Conservation (phyloP, 805 yeast species). For the Pichia cephalocereana region DNA sequence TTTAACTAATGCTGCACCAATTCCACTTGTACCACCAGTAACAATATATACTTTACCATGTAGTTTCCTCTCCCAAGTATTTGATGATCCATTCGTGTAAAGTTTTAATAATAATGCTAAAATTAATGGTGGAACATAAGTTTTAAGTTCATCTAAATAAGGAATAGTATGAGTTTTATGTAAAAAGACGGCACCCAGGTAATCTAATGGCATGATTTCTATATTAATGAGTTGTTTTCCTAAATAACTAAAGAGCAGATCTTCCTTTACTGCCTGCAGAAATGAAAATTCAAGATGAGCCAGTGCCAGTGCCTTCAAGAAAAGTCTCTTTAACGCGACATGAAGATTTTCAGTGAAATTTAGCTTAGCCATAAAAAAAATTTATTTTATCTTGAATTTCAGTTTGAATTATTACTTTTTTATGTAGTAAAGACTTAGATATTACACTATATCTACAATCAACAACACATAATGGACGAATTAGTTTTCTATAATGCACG, state of each 20-base stretch:
- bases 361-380: too few species aligned
- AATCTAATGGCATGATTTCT: slow-evolving; percentile 69
- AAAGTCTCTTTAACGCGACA: too few species aligned
- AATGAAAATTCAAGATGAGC: neutral
- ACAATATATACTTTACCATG: slow-evolving; percentile 81
- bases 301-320: neutral
- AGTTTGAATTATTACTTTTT: too few species aligned
- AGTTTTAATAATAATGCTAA: slow-evolving; percentile 46
- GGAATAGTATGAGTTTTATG: slow-evolving; percentile 77
- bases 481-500: slow-evolving; percentile 37
- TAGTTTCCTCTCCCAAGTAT: slow-evolving; percentile 87
- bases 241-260: too few species aligned
- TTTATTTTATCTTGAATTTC: neutral
- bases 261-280: too few species aligned
- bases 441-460: too few species aligned
- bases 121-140: slow-evolving; percentile 47
- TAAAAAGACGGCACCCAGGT: slow-evolving; percentile 53
- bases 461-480: slow-evolving; percentile 35
- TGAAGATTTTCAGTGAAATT: too few species aligned
- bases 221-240: too few species aligned
- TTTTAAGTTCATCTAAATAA: slow-evolving; percentile 52
- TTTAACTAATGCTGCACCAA: slow-evolving; percentile 68
- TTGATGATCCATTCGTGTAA: slow-evolving; percentile 69
- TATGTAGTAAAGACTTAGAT: too few species aligned
- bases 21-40: slow-evolving; percentile 92